These are phyloP conservation scores for Geotrichum europaeum DNA, from an alignment of 1,139 yeast genomes.

Conservation along the genomic window DNA sequence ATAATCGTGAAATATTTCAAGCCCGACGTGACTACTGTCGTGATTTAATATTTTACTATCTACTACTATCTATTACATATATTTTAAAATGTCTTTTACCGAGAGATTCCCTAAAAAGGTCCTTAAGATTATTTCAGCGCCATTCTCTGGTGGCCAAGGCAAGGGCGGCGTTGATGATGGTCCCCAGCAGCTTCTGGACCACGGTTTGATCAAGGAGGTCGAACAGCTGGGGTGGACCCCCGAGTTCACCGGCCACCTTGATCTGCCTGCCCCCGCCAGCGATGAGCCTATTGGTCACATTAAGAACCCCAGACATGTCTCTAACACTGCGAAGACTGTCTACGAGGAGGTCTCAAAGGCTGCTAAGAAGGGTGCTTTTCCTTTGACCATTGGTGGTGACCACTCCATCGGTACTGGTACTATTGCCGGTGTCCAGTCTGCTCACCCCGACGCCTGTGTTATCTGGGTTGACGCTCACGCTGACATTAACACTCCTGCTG, in stretches of 20 bases:
- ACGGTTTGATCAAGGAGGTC: constrained; percentile 63
- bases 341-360: constrained; percentile 55
- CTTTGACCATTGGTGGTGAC: constrained; percentile 91
- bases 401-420: constrained; percentile 96
- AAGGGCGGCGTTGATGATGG: constrained; percentile 91
- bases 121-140: constrained; percentile 59
- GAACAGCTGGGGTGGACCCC: constrained; percentile 69
- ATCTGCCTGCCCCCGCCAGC: constrained; percentile 30
- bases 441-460: constrained; percentile 81
- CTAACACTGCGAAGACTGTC: constrained; percentile 61
- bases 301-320: constrained; percentile 73
- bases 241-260: constrained; percentile 51
- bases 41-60: not conserved
- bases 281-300: constrained; percentile 44
- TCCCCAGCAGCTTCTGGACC: constrained; percentile 70
- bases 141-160: constrained; percentile 96
- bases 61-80: not conserved
- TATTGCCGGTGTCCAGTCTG: constrained; percentile 71
- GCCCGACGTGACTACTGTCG: not conserved
- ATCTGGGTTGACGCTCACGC: constrained; percentile 99
- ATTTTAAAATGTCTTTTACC: constrained; percentile 15
- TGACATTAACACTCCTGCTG: constrained; percentile 85
- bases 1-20: not conserved
- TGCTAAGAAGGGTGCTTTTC: constrained; percentile 48
- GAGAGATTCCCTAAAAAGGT: constrained; percentile 21